phyloP scores from a whole-genome alignment of 306 rosid genomes.

The Dryas drummondii region DNA sequence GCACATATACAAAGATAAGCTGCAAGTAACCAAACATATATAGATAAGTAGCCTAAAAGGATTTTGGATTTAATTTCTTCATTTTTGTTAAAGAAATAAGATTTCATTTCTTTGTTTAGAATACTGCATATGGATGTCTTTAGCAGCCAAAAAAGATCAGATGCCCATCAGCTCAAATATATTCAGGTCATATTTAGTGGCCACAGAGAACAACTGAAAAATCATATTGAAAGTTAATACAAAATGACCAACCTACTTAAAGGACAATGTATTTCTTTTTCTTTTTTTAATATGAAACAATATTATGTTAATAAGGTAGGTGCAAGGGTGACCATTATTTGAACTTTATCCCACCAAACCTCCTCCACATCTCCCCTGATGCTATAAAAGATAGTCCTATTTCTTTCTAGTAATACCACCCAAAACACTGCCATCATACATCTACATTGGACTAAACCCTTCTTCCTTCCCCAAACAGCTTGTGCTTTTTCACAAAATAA shows the following conservation, averaged over 20 bases:
- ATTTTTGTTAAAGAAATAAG: not conserved
- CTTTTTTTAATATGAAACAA: not conserved
- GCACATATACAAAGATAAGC: slow-evolving; percentile 82
- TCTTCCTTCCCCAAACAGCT: not conserved
- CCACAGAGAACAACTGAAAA: not conserved
- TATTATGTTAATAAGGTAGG: not conserved
- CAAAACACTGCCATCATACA: not conserved
- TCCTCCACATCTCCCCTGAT: not conserved
- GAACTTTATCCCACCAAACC: not conserved
- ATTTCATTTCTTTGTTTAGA: not conserved
- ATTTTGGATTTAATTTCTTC: not conserved
- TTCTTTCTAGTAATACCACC: not conserved
- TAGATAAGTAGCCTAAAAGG: not conserved
- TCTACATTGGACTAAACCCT: not conserved
- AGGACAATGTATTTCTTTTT: not conserved
- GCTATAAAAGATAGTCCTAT: not conserved
- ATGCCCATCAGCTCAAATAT: not conserved
- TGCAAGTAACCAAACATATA: slow-evolving; percentile 35
- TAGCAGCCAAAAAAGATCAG: not conserved
- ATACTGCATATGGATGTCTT: not conserved
- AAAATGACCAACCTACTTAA: not conserved
- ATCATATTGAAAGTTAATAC: not conserved
- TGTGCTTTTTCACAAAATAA: not conserved
- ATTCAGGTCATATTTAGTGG: not conserved
- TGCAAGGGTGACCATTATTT: not conserved